Base-by-base conservation (phyloP, 1,284 basidiomycete species). In the Apiotrichum siamense region DNA sequence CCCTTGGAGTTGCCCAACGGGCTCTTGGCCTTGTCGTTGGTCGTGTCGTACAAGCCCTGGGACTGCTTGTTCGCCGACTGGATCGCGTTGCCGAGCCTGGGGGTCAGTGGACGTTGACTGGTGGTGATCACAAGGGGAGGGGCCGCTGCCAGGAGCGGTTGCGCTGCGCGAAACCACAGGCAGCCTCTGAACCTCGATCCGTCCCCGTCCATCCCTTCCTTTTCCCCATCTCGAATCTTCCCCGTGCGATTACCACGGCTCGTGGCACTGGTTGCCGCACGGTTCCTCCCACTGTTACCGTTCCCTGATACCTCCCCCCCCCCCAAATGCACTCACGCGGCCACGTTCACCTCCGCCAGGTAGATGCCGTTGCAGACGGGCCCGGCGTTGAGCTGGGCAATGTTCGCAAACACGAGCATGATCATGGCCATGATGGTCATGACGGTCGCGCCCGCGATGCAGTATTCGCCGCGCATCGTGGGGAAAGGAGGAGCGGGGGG, bases 401-500 rank as follows among this genome's bases (percentile, higher is more conserved):
- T 70, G 56, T 74, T 59, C 25, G 61, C 61, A 45, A 73, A 73
- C 43, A 72, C 54, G 39, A 74, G 60, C 32, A 74, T 39, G 62
- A 74, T 63, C 45, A 73, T 50, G 7, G 71, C 61, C 39, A 72
- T 59, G 49, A 61, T 54, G 26, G 66, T 62, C 29, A 70, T 56
- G 56, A 67, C 49, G 18, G 64, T 63, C 21, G 70, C 72, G 52
- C 69, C 69, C 10, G 63, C 63, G 32, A 72, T 61, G 47, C 72
- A 74, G 58, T 72, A 62, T 68, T 71, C 67, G 21, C 67, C 67
- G 57, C 65, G 51, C 69, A 71, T 71, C 7, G 23, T 67, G 59
- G 15, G 29, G 11, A 15, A 11, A 15, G 29, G 29, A 10, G 15
- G 29, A 31, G 29, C 11, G 29, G 15, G 29, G 29, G 29, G 15